phyloP scores from a whole-genome alignment of 225 moss, liverwort and hornwort species.

The Bryum argenteum region DNA sequence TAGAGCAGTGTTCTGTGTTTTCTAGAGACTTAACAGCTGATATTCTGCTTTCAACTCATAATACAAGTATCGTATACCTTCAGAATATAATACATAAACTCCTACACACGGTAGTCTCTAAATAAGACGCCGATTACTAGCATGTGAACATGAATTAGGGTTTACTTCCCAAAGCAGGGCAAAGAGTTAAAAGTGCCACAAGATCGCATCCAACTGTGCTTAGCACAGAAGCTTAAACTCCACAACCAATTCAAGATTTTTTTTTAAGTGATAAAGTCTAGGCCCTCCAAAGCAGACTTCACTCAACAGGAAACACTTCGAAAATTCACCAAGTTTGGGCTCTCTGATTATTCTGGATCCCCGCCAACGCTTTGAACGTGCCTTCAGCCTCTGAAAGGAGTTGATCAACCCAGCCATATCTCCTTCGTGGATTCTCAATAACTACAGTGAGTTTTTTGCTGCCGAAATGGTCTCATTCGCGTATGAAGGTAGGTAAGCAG shows the following conservation, averaged over 20 bases:
- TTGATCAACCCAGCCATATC: conserved; percentile 42
- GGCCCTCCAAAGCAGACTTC: conserved; percentile 1
- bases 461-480: conserved; percentile 26
- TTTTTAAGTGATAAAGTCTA: background rate
- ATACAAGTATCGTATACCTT: conserved; percentile 6
- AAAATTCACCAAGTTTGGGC: conserved; percentile 28
- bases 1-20: conserved; percentile 19
- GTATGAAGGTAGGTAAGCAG: conserved; percentile 20
- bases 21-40: conserved; percentile 3
- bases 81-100: conserved; percentile 3
- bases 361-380: conserved; percentile 40
- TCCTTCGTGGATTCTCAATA: conserved; percentile 41
- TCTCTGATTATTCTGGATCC: conserved; percentile 27
- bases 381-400: conserved; percentile 39
- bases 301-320: conserved; percentile 23
- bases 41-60: background rate
- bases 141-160: background rate
- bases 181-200: conserved; percentile 1
- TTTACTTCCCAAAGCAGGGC: conserved; percentile 14
- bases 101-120: background rate
- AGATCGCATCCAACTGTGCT: conserved; percentile 13
- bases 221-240: conserved; percentile 21
- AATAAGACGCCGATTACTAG: background rate
- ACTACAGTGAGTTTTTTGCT: conserved; percentile 31
- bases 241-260: conserved; percentile 18